phyloP scores from a whole-genome alignment of 257 asterid genomes.

The Ophiorrhiza pumila region DNA sequence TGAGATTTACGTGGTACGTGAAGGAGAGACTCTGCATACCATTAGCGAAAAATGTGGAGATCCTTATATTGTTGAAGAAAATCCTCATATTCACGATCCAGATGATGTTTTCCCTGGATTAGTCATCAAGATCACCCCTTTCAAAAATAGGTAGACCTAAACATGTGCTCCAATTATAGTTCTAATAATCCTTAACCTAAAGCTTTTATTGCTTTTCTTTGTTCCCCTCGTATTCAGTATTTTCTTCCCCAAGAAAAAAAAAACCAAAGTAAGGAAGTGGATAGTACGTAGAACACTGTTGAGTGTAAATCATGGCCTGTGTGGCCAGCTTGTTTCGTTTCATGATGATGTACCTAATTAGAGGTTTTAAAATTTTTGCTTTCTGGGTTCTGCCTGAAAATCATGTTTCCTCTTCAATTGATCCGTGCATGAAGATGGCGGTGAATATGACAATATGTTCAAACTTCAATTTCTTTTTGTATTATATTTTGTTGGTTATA shows the following conservation, averaged over 20 bases:
- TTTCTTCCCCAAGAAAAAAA: no score
- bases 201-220: no score
- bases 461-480: no score
- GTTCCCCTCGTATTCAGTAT: no score
- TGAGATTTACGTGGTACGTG: constrained; percentile 68
- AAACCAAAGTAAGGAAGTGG: no score
- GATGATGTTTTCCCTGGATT: constrained; percentile 86
- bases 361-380: no score
- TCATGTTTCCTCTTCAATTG: background rate
- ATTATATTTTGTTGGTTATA: no score
- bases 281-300: no score
- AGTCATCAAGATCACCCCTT: constrained; percentile 70
- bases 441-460: no score
- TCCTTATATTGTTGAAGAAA: constrained; percentile 82
- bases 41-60: constrained; percentile 79
- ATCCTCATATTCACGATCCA: constrained; percentile 86
- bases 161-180: background rate
- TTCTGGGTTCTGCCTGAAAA: background rate
- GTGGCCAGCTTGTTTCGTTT: background rate
- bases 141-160: constrained; percentile 22
- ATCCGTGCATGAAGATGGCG: background rate
- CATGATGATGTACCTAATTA: background rate
- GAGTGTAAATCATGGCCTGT: background rate
- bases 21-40: constrained; percentile 78
- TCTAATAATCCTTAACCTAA: no score